These are phyloP conservation scores for Falciphora oryzae DNA, from an alignment of 2,329 filamentous ascomycete genomes.

Conservation along the genomic window DNA sequence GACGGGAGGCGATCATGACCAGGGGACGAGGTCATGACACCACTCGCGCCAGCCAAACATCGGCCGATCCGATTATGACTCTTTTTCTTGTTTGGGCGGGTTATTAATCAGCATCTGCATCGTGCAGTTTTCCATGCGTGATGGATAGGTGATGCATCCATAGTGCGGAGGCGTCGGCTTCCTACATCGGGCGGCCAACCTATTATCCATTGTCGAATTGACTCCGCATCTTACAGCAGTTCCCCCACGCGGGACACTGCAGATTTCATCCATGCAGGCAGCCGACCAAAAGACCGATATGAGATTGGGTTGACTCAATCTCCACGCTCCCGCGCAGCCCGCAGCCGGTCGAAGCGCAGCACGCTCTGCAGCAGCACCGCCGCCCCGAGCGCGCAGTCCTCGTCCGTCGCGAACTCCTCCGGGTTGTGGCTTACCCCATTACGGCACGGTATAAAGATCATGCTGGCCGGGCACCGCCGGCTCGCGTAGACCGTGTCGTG, in stretches of 20 bases:
- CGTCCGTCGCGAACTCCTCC: conserved; percentile 53
- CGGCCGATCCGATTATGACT: neutral
- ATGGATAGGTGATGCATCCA: too few relatives aligned
- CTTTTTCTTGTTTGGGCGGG: neutral
- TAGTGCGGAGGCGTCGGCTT: too few relatives aligned
- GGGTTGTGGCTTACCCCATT: conserved; percentile 61
- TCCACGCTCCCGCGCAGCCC: conserved; percentile 3
- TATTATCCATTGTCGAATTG: too few relatives aligned
- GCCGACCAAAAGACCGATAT: too few relatives aligned
- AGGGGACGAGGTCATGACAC: neutral
- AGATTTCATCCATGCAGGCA: too few relatives aligned
- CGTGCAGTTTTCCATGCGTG: neutral
- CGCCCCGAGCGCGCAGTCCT: conserved; percentile 53
- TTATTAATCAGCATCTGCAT: neutral
- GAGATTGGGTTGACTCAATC: neutral
- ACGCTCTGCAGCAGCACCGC: conserved; percentile 37
- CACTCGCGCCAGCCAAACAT: neutral
- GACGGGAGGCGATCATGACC: neutral
- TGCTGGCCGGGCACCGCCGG: conserved; percentile 53
- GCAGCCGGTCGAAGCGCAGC: conserved; percentile 18
- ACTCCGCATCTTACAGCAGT: neutral
- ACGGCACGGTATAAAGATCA: conserved; percentile 62
- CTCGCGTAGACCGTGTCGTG: conserved; percentile 54
- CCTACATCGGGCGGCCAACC: too few relatives aligned
- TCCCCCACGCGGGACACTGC: neutral